Percentiles rank a stretch among this genome's conserved stretches.
Conservation (phyloP, 352 stramenopile species). For the Aphanomyces stellatus region DNA sequence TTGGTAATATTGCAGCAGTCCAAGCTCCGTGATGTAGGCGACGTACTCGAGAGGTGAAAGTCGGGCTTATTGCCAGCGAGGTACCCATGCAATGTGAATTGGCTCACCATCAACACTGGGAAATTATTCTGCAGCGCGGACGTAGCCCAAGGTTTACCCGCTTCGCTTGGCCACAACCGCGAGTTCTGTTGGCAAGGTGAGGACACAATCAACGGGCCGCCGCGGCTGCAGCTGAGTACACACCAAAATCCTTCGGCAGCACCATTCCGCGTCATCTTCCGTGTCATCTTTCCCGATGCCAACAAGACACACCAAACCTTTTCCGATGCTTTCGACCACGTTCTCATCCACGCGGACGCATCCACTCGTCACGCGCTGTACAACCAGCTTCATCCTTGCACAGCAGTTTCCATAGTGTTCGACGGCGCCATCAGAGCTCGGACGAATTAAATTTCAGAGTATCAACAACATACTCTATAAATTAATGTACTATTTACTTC, state of each 20-base stretch:
- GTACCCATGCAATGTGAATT: conserved; percentile 80
- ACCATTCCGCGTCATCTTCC: conserved; percentile 75
- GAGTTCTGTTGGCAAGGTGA: too few relatives aligned
- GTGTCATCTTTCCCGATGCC: conserved; percentile 69
- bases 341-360: conserved; percentile 70
- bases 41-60: conserved; percentile 75
- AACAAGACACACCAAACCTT: conserved; percentile 69
- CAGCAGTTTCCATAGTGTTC: too few relatives aligned
- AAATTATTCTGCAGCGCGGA: conserved; percentile 54
- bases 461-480: too few relatives aligned
- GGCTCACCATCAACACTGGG: conserved; percentile 80
- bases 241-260: conserved; percentile 68
- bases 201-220: too few relatives aligned
- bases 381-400: conserved; percentile 65
- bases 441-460: too few relatives aligned
- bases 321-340: conserved; percentile 63
- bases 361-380: conserved; percentile 74
- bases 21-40: too few relatives aligned
- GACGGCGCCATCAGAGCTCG: too few relatives aligned
- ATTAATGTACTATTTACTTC: too few relatives aligned
- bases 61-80: conserved; percentile 81
- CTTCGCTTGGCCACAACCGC: conserved; percentile 63
- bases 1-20: background rate
- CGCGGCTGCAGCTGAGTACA: too few relatives aligned
- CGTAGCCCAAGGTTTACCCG: conserved; percentile 45